Base-by-base conservation (phyloP, 208 protist genomes). In the Acanthamoeba sp. region DNA sequence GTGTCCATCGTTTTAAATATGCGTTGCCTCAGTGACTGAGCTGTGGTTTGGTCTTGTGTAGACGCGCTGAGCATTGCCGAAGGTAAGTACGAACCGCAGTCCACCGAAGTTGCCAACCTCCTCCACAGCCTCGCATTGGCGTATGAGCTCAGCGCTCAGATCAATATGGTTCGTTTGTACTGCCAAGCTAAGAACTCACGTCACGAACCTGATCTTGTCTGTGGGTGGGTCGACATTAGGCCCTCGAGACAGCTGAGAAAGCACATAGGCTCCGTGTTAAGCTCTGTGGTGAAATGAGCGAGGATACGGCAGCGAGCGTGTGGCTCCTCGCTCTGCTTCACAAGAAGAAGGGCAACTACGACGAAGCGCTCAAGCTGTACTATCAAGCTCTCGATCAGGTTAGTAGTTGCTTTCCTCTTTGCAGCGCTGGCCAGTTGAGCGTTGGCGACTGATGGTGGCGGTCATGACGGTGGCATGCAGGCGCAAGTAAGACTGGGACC, bases 271-370 rank as follows among this genome's bases (percentile, higher is more conserved):
- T 85, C 2, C 36, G 76, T 0, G 45, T 57, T 22, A 20, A 50
- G 42, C 76, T 85, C 7, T 48, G 66, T 24, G 84, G 84, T n/a
- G 52, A 91, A 1, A 62, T 0, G 22, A 62, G 55, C 40, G 84
- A 91, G 38, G 84, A 71, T 2, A 71, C 84, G 14, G 84, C 57
- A 29, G 1, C 84, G 5, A 73, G 84, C 52, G 34, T 91, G 22
- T 91, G 57, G 64, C 90, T 93, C 4, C 55, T 93, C 2, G 66
- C 90, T 2, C 66, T 82, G 2, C 36, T 93, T 0, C 90, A 93
- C 48, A 93, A 93, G 90, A 93, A 93, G 90, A 80, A 87, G n/a
- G 90, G 90, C 32, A 55, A 93, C 55, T 93, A 93, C 32, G 64
- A 73, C 4, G 73, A 73, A n/a, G 90, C 90, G 2, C 42, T 93